phyloP scores from a whole-genome alignment of 73 alveolate species.

The Paramecium pentaurelia region DNA sequence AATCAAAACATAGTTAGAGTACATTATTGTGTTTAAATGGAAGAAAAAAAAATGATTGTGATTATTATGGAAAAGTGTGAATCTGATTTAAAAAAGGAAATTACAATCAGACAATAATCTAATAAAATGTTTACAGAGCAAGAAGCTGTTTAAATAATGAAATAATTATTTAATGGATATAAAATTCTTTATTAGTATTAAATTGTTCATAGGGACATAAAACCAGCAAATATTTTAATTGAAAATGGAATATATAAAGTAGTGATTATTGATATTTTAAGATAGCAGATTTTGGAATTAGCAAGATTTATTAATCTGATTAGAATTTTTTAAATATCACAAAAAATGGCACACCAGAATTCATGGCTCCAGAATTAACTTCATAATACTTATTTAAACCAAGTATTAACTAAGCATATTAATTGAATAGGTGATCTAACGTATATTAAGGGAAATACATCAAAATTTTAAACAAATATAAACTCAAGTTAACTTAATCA shows the following conservation, averaged over 20 bases:
- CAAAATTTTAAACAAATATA: neutral
- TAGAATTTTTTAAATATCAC: neutral
- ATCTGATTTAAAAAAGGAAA: neutral
- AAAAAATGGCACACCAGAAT: neutral
- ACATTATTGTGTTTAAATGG: too few relatives aligned
- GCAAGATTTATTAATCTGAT: neutral
- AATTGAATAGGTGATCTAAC: neutral
- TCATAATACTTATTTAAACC: neutral
- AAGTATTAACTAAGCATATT: neutral
- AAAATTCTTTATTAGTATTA: neutral
- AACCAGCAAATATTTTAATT: conserved; percentile 52
- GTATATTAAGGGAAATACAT: neutral
- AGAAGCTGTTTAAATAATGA: neutral
- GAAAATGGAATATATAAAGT: neutral
- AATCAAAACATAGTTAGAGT: too few relatives aligned
- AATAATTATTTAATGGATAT: neutral
- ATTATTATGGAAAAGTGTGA: neutral
- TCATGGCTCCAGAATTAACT: neutral
- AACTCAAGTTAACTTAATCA: neutral
- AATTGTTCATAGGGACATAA: conserved; percentile 49
- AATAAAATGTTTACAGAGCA: neutral
- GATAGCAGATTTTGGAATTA: conserved; percentile 48
- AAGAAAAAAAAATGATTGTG: neutral
- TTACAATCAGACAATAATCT: neutral
- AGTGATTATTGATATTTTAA: neutral